Evolutionary conservation across 257 asterid genomes (phyloP), one percentile per base, ranked within the genome.

Genomic region (Datura wrightii): DNA sequence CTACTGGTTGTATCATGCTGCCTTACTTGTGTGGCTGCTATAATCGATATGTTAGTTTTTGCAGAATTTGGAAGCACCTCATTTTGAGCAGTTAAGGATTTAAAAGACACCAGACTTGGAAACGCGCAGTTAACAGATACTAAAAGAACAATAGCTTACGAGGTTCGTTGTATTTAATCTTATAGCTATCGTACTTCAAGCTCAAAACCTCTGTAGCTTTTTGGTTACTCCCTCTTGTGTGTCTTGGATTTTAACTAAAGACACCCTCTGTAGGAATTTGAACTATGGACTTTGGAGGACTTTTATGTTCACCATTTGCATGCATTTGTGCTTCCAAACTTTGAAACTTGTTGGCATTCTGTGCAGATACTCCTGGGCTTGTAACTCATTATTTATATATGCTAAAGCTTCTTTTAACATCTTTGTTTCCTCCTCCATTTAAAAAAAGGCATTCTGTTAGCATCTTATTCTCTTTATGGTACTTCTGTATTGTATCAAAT

Each of bases 321-420:
- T 87, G 94, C 86, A 91, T 58, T 78, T 93, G 94, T 3, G 89
- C 93, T 89, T 94, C 99, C 76, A 95, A 86, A 88, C 86, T 89
- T 53, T 92, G 95, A 87, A 94, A 94, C 91, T 91, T 94, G 91
- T 0, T 24, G 31, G 31, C 31, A 24, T 24, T 24, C 31, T 24
- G 31, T 24, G 31, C 31, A 89, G 90, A 52, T 79, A 84, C 97
- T 94, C 83, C 95, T 91, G 79, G 93, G 91, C 90, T 92, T 92
- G 98, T 86, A 95, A 86, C 1, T 95, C 99, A 84, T 92, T 88
- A 86, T 95, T 95, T 62, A 97, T 96, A 83, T 92, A 91, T 39
- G 99, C 92, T 88, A 95, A 85, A 36, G 97, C 99, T 86, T 95
- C 97, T 89, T 89, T 95, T 42, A 95, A 84, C 99, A 94, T 94